phyloP scores from a whole-genome alignment of 2,329 filamentous ascomycete genomes.

The Rhynchosporium agropyri region DNA sequence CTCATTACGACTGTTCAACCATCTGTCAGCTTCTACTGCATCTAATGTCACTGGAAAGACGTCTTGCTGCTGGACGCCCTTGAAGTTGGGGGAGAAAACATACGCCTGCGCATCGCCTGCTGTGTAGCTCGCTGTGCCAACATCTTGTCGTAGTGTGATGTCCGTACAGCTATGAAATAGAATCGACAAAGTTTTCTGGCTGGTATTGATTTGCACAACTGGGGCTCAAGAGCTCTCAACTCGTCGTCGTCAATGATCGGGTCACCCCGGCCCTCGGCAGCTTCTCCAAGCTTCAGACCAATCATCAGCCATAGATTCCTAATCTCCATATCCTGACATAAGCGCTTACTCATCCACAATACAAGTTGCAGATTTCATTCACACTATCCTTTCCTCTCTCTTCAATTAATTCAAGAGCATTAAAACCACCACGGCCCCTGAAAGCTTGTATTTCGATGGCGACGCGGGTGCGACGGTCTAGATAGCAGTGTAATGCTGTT shows the following conservation, averaged over 20 bases:
- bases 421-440: conserved; percentile 41
- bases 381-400: conserved; percentile 13
- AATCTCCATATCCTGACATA: conserved; percentile 17
- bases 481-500: conserved; percentile 41
- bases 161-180: background rate
- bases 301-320: conserved; percentile 27
- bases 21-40: conserved; percentile 9
- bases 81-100: conserved; percentile 28
- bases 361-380: too few species aligned
- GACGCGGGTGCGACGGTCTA: conserved; percentile 34
- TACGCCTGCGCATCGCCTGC: conserved; percentile 48
- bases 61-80: background rate
- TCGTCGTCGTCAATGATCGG: conserved; percentile 36
- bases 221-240: conserved; percentile 10
- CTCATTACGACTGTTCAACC: conserved; percentile 13
- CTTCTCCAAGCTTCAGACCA: conserved; percentile 32
- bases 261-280: conserved; percentile 26
- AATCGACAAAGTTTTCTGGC: background rate
- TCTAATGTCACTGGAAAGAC: background rate
- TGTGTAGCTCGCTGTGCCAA: conserved; percentile 49
- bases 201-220: conserved; percentile 14
- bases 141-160: conserved; percentile 42
- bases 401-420: conserved; percentile 36
- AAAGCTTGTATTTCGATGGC: conserved; percentile 32
- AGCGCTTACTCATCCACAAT: background rate